These are phyloP conservation scores for Ascochyta lentis DNA, from an alignment of 2,329 filamentous ascomycete species.

Conservation along the genomic window DNA sequence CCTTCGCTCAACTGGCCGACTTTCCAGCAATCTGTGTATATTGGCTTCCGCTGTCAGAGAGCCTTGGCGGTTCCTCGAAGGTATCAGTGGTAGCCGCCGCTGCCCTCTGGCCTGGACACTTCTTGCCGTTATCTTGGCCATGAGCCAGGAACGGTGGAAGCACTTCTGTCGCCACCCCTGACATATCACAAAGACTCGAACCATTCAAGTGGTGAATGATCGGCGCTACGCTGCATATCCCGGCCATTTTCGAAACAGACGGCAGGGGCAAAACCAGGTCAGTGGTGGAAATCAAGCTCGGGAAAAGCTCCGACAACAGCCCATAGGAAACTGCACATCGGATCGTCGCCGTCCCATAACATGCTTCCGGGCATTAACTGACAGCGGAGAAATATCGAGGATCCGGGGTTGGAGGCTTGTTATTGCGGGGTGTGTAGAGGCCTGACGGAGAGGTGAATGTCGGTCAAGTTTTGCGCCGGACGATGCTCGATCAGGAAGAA, in stretches of 20 bases:
- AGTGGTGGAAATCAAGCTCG: conserved; percentile 6
- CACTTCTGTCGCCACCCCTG: not conserved
- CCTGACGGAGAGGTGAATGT: not conserved
- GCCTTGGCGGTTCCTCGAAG: conserved; percentile 1
- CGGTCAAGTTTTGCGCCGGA: conserved; percentile 1
- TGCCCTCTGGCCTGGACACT: not conserved
- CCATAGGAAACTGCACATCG: not conserved
- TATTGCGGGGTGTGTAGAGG: not conserved
- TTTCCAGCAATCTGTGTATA: conserved; percentile 4
- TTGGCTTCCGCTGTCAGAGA: not conserved
- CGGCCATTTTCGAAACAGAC: not conserved
- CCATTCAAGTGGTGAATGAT: not conserved
- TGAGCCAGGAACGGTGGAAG: not conserved
- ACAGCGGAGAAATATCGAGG: conserved; percentile 10
- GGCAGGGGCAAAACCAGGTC: not conserved
- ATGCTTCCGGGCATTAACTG: not conserved
- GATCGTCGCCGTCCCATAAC: not conserved
- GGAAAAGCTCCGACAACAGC: not conserved
- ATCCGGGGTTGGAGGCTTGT: conserved; percentile 4
- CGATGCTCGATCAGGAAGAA: not conserved
- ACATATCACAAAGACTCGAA: not conserved
- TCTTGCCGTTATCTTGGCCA: not conserved
- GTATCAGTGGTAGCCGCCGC: not conserved
- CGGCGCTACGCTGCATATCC: not conserved
- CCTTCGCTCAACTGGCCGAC: conserved; percentile 3